Evolutionary conservation across 2,329 filamentous ascomycete genomes (phyloP), one percentile per base, ranked within the genome.

Genomic region (Chaetomiaceae sp.): DNA sequence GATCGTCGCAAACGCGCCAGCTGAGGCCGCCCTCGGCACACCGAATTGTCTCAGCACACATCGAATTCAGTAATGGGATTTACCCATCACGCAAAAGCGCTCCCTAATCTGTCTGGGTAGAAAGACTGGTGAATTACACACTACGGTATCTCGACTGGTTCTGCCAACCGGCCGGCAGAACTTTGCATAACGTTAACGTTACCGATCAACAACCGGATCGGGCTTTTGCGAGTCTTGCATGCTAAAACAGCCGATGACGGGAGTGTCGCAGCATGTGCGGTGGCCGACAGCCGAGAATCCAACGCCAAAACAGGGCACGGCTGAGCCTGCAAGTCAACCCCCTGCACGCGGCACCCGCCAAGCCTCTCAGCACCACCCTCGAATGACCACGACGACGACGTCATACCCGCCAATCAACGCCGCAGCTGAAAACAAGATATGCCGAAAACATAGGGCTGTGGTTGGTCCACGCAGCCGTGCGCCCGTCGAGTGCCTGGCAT

Each of bases 281-380:
- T 20, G 18, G 36, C 27, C 41, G 42, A 42, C 32, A 45, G 41
- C 49, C 49, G 42, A 51, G 25, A 52, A 41, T 30, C 40, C 21
- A 18, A 40, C 41, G 16, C 29, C 11, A 21, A 53, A 53, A 48
- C 51, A 44, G 29, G 41, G 46, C 51, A 54, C 33, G 23, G 46
- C 27, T 20, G 14, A 44, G 45, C 45, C 34, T 27, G 33, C 21
- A 34, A n/a, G n/a, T n/a, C n/a, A n/a, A 18, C 20, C 21, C 46
- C 40, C 51, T 42, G 41, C 34, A 13, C 8, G 13, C 20, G 20
- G 33, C 23, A 21, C 5, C 11, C 21, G 51, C 51, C 51, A 53
- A 53, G 51, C 16, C 51, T n/a, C 27, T 18, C 29, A n/a, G 11
- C 33, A 48, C 18, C 33, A 48, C 40, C 45, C 25, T 27, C 5